Evolutionary conservation across 1,284 basidiomycete species (phyloP), one percentile per base, ranked within the genome.

Genomic region (Cystobasidium sp.): DNA sequence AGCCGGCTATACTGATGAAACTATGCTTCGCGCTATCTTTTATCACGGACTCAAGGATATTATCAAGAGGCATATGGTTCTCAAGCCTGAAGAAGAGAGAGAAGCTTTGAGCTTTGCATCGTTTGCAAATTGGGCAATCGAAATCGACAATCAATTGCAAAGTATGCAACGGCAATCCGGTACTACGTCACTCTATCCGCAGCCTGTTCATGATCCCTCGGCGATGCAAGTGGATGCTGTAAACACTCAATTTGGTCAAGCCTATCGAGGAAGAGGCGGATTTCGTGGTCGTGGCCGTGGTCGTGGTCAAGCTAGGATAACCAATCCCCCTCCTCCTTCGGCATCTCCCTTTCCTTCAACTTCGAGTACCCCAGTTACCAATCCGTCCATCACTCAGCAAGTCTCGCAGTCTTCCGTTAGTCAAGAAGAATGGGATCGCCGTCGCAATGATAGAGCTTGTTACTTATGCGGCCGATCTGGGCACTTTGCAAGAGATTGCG

Each of bases 211-310:
- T 18, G 5, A 55, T 55, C 8, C 7, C 6, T 18, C 18, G 18
- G 18, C 7, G 22, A 20, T 53, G 51, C 51, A 53, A 53, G 51
- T 53, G 6, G 53, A 55, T 31, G 7, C 53, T 24, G 53, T 55
- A 20, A 55, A 55, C 22, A 31, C 53, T 55, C 53, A 24, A n/a
- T 22, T 22, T 53, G 20, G 53, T 18, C 20, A 55, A 6, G 8
- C 10, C 51, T 6, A 53, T 9, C 51, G 58, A 41, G 58, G 58
- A 37, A 61, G 58, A 61, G 58, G 39, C n/a, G 58, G 58, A 41
- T 55, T 55, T 16, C 53, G 53, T 6, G 53, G 53, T 55, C 39
- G 37, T 43, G 58, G 58, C n/a, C 37, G 58, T 18, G 58, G 58
- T 43, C 58, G 58, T 9, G 58, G 58, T 8, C 58, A 61, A 61